These are phyloP conservation scores for Polyrhizophydium stewartii DNA, from an alignment of 371 early-diverging fungal species.

Conservation along the genomic window DNA sequence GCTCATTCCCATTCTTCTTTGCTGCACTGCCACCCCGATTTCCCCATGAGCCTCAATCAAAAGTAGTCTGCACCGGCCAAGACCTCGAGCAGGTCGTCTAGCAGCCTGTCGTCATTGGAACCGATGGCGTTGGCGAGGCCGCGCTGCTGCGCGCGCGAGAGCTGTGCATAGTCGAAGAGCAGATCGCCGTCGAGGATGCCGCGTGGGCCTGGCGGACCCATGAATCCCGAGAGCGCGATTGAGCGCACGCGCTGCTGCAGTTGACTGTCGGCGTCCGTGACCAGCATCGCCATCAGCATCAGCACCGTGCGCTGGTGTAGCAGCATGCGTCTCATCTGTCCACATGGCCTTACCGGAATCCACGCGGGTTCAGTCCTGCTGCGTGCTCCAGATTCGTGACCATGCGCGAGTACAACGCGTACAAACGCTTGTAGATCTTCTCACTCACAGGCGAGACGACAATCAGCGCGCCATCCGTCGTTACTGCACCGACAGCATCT, in stretches of 20 bases:
- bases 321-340: no score
- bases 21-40: background rate
- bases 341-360: slow-evolving; percentile 49
- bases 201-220: slow-evolving; percentile 26
- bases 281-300: no score
- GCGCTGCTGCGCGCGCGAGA: slow-evolving; percentile 66
- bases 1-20: no score
- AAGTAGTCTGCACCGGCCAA: slow-evolving; percentile 68
- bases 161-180: slow-evolving; percentile 61
- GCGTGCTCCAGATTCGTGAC: slow-evolving; percentile 74
- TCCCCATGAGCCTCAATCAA: slow-evolving; percentile 24
- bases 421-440: slow-evolving; percentile 81
- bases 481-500: slow-evolving; percentile 34
- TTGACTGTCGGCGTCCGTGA: slow-evolving; percentile 19
- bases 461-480: slow-evolving; percentile 67
- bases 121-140: slow-evolving; percentile 89
- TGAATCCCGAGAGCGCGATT: slow-evolving; percentile 5
- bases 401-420: slow-evolving; percentile 69
- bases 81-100: slow-evolving; percentile 78
- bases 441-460: slow-evolving; percentile 83
- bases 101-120: slow-evolving; percentile 70
- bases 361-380: slow-evolving; percentile 92
- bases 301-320: no score
- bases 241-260: slow-evolving; percentile 16
- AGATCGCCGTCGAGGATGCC: slow-evolving; percentile 82